Evolutionary conservation across 1,284 basidiomycete genomes (phyloP), one percentile per base, ranked within the genome.

Genomic region (Ganoderma resinaceum): DNA sequence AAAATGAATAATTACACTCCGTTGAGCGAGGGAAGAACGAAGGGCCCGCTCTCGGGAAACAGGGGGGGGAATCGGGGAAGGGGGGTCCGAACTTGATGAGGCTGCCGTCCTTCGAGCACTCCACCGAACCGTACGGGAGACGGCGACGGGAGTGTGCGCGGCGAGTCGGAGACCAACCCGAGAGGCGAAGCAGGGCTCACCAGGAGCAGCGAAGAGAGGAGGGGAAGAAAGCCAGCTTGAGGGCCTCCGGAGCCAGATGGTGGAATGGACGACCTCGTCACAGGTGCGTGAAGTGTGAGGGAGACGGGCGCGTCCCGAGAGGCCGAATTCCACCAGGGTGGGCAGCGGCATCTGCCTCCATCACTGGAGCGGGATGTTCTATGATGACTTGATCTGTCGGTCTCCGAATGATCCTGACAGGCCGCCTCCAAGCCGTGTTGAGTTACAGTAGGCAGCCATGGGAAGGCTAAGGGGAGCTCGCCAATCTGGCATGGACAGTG

Each of bases 191-290:
- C 64, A 62, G 65, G 37, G 72, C 72, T 73, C 72, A 71, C 72
- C 72, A 63, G 72, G 72, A 73, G 72, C 72, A 71, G 68, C 18
- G 69, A 72, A 72, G 61, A 66, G 69, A 68, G 42, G 57, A 66
- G 61, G 33, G 53, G 46, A 61, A 65, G 62, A 52, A 62, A 65
- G 66, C 64, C 69, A 64, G 65, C 68, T 66, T 70, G 68, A 53
- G 65, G 67, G 62, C 49, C 63, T 65, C 66, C 38, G 53, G 59
- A 62, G 49, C 69, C 69, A 69, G 71, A 72, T 67, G 71, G 67
- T 69, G 67, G 43, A 38, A 38, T 46, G 43, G 68, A 66, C 67
- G 68, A 71, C 72, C 69, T 73, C 60, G 72, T 69, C 62, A 63
- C 69, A 70, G 72, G 72, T 73, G 72, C 71, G 43, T 46, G 43